phyloP scores from a whole-genome alignment of 2,329 filamentous ascomycete genomes.

The Fusarium sacchari region DNA sequence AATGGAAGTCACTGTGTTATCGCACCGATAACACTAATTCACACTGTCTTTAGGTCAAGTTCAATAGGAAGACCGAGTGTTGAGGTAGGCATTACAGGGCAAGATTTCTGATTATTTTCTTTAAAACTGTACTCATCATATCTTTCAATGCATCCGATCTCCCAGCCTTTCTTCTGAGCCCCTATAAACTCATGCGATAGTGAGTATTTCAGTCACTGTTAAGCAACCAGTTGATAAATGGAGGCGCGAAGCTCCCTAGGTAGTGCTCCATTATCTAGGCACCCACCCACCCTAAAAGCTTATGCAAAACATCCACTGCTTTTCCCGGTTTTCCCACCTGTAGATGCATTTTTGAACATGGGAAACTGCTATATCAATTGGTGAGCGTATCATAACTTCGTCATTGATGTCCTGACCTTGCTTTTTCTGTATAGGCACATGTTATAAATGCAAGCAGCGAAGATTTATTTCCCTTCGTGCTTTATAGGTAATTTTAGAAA shows the following conservation, averaged over 20 bases:
- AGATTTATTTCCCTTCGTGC: neutral
- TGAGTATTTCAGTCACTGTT: neutral
- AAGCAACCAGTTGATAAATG: neutral
- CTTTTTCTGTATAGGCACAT: neutral
- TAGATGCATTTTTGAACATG: neutral
- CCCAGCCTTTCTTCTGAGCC: neutral
- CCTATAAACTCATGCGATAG: no score
- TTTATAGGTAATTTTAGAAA: neutral
- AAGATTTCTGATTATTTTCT: neutral
- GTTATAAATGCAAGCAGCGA: no score
- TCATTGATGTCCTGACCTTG: neutral
- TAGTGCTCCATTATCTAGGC: neutral
- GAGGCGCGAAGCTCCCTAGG: neutral
- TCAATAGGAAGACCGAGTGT: neutral
- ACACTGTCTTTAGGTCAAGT: neutral
- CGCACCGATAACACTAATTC: neutral
- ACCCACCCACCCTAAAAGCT: neutral
- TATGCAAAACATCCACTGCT: neutral
- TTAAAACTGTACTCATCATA: no score
- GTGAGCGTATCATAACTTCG: neutral
- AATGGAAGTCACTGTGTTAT: neutral
- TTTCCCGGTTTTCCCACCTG: neutral
- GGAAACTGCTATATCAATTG: neutral
- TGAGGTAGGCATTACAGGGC: neutral
- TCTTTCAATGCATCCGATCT: neutral